A percentile compares a stretch with the other conserved stretches of the same genome.
Evolutionary conservation across 2,329 filamentous ascomycete genomes (phyloP).

Genomic region (Cordyceps fumosorosea): DNA sequence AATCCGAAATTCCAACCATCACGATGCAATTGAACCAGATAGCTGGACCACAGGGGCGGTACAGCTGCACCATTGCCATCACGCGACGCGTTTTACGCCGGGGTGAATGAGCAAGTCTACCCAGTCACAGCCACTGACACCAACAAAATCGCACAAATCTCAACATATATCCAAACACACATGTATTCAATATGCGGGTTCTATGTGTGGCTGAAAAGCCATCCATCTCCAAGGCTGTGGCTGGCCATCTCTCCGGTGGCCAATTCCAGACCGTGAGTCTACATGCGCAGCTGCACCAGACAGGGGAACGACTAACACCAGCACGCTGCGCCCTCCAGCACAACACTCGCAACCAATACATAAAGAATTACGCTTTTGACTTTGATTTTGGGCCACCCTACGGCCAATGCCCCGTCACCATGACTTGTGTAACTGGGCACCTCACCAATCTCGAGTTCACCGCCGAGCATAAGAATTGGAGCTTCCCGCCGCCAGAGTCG

Average conservation of each 20-base stretch:
- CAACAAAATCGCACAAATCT: neutral
- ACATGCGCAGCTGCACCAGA: conserved; percentile 14
- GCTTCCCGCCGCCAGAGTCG: conserved; percentile 66
- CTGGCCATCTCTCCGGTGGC: conserved; percentile 79
- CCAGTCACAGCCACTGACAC: neutral
- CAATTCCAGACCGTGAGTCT: conserved; percentile 58
- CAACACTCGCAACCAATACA: conserved; percentile 64
- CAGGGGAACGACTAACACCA: conserved; percentile 12
- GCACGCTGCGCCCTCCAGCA: conserved; percentile 39
- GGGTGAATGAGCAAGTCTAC: neutral
- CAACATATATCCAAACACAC: neutral
- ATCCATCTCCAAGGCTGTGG: conserved; percentile 91
- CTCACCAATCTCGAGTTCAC: conserved; percentile 76
- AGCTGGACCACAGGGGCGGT: neutral
- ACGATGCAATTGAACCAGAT: neutral
- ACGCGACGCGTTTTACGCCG: conserved; percentile 11
- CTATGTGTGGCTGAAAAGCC: conserved; percentile 63
- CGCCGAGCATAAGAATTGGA: conserved; percentile 69
- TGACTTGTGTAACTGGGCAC: conserved; percentile 91
- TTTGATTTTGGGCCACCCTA: conserved; percentile 79
- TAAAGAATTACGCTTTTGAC: conserved; percentile 91
- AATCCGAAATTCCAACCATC: too few relatives aligned
- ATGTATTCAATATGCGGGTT: conserved; percentile 40
- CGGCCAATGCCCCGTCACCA: conserved; percentile 78
- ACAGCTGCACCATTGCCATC: conserved; percentile 1